Evolutionary conservation across 2,329 filamentous ascomycete genomes (phyloP), one percentile per base, ranked within the genome.

Genomic region (Ampelomyces quisqualis): DNA sequence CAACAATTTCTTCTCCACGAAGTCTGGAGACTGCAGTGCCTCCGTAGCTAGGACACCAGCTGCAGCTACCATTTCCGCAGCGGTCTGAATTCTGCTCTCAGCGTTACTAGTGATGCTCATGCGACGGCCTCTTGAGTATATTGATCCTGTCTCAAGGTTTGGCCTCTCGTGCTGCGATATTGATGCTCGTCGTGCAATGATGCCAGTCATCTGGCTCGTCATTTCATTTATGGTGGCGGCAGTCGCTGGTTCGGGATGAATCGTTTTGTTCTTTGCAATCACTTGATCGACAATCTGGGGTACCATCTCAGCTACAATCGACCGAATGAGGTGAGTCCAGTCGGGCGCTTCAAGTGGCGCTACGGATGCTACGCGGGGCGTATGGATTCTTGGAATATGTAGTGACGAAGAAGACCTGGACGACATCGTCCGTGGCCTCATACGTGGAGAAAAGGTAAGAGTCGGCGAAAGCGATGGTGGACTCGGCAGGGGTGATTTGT

Each of bases 1-100:
- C 29, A 64, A 45, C 30, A 66, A 40, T 29, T 65, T 66, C 47
- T 63, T 64, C 35, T 64, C 61, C 4, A 66, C 60, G 44, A 62
- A 60, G 26, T 65, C 53, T 9, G 60, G 58, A 6, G 60, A 55
- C 13, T 56, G 57, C 28, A 60, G 48, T 8, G 53, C 50, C 18
- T 64, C 61, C 1, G 59, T 61, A n/a, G 56, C 61, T 36, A 62
- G 49, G 2, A 62, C 53, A 5, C 60, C 60, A 21, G 60, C 54
- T 14, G 58, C 56, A 17, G 60, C 62, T 4, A 64, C 60, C 60
- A 64, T 65, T 31, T 65, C 58, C 4, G 58, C 60, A 30, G 59
- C 60, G 20, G 58, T 57, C 34, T 61, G 53, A 7, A 64, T 63
- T 4, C 60, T 48, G 27, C 51, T 61, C 31, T 58, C 59, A 7